A percentile compares a stretch with the other conserved stretches of the same genome.
Evolutionary conservation across 1,284 basidiomycete genomes (phyloP).

Genomic region (Cryptococcus sp.): DNA sequence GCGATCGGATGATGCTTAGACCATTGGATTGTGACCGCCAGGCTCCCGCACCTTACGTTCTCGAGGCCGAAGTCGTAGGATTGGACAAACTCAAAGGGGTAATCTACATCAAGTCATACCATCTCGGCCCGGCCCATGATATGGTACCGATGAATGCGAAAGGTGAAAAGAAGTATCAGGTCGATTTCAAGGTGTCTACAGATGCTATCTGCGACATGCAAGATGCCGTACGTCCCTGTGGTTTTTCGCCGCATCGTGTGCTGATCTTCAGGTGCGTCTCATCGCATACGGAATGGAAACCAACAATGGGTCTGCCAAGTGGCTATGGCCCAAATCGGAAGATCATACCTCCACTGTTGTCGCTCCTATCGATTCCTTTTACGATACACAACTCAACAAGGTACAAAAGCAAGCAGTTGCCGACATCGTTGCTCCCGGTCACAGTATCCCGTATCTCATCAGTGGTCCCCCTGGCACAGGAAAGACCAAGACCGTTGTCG

Average conservation of each 20-base stretch:
- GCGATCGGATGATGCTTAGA: slow-evolving; percentile 37
- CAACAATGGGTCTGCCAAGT: no score
- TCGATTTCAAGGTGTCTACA: slow-evolving; percentile 25
- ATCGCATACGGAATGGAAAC: no score
- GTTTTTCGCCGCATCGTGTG: neutral
- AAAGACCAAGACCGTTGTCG: slow-evolving; percentile 47
- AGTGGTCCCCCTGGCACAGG: slow-evolving; percentile 40
- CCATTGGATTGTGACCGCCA: slow-evolving; percentile 23
- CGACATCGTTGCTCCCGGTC: slow-evolving; percentile 7
- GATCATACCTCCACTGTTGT: no score
- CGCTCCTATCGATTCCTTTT: no score
- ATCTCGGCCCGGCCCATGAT: neutral
- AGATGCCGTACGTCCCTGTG: slow-evolving; percentile 28
- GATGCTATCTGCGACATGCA: slow-evolving; percentile 22
- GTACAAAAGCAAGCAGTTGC: no score
- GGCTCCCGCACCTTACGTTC: slow-evolving; percentile 17
- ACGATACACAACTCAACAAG: no score
- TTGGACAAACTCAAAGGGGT: slow-evolving; percentile 32
- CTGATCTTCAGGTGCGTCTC: slow-evolving; percentile 4
- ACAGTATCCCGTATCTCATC: slow-evolving; percentile 25
- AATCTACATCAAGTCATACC: slow-evolving; percentile 24
- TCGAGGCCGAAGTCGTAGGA: slow-evolving; percentile 37
- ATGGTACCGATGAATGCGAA: slow-evolving; percentile 1
- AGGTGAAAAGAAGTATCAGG: slow-evolving; percentile 21
- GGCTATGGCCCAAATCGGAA: no score